Conservation (phyloP, 2,329 filamentous ascomycete species). For the Westerdykella aurantiaca region DNA sequence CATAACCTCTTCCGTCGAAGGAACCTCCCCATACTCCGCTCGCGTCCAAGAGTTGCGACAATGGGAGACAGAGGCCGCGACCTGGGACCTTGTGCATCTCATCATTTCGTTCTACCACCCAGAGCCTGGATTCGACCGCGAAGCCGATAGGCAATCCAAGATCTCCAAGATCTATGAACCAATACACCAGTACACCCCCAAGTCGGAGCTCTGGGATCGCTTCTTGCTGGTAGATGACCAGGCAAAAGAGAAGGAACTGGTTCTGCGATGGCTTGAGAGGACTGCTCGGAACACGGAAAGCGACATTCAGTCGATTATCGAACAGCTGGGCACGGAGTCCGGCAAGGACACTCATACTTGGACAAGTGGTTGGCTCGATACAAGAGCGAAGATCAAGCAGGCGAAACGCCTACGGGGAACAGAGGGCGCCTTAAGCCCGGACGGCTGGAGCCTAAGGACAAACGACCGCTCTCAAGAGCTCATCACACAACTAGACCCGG, state of each 20-base stretch:
- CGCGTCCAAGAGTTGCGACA: conserved; percentile 51
- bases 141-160: conserved; percentile 27
- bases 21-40: conserved; percentile 20
- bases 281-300: conserved; percentile 63
- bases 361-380: conserved; percentile 87
- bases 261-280: conserved; percentile 81
- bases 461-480: conserved; percentile 52
- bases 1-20: conserved; percentile 13
- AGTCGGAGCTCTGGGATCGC: conserved; percentile 61
- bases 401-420: conserved; percentile 66
- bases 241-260: conserved; percentile 70
- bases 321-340: conserved; percentile 64
- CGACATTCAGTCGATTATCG: conserved; percentile 69
- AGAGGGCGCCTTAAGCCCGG: conserved; percentile 22
- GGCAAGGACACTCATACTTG: conserved; percentile 62
- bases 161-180: conserved; percentile 25
- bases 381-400: conserved; percentile 81
- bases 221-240: conserved; percentile 68
- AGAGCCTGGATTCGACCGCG: conserved; percentile 27
- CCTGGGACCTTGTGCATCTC: conserved; percentile 78
- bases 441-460: conserved; percentile 45
- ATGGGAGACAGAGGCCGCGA: conserved; percentile 79
- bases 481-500: conserved; percentile 85
- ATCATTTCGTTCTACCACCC: conserved; percentile 64
- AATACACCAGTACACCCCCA: conserved; percentile 50